Base-by-base conservation (phyloP, 805 yeast species). In the Lipomyces oligophaga region DNA sequence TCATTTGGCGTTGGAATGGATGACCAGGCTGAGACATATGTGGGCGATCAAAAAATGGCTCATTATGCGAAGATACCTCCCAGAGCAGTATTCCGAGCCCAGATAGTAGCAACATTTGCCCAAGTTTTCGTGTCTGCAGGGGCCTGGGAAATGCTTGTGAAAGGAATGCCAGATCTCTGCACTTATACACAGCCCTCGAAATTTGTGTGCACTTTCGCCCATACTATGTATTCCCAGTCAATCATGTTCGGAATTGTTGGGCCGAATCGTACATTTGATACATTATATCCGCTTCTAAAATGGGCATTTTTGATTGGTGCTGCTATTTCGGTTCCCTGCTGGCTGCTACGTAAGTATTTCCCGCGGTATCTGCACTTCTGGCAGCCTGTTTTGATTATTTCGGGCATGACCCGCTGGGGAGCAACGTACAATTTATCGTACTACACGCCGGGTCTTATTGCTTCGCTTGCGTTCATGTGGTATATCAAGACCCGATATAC, bases 21-120 rank as follows among this genome's bases (percentile, higher is more conserved):
- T 38, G 61, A 62, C 11, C 83, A 78, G 56, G 81, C 84, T 1
- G 70, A 76, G 34, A 67, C 72, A 40, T 79, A 71, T 60, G 68
- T 77, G 27, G 68, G 73, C 6, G 81, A 78, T 56, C 75, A 77
- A 70, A 81, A 81, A 58, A 61, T 78, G 61, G 85, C 75, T 2
- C 85, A 81, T 51, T 82, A 82, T 59, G 63, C 79, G 57, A 80
- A 80, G 57, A 67, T 81, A 18, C 78, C 83, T 0, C 87, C 86
- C 1, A 68, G 79, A 50, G 70, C 79, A 0, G 67, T 80, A 49
- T 80, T 82, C 65, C 62, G 71, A 38, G 79, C 70, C n/a, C 80
- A 74, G 60, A 58, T 74, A 30, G 48, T 64, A 2, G 73, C 76
- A 7, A 70, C 78, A 13, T 54, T 72, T 15, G 41, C 74, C 13